Evolutionary conservation across 1,284 basidiomycete species (phyloP).

Genomic region (Ceratobasidium sp.): DNA sequence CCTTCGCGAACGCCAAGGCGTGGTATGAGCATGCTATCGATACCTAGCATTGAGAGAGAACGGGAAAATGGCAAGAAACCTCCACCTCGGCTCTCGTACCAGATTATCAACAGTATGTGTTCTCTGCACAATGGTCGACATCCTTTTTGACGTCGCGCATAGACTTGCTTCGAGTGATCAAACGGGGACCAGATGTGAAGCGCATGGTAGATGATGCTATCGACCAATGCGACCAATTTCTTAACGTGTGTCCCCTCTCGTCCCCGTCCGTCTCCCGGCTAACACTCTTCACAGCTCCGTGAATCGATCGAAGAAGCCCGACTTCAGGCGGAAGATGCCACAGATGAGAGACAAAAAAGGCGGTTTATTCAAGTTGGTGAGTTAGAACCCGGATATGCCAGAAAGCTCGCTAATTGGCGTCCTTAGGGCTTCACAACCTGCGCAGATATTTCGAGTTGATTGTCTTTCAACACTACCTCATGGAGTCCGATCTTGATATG

Average conservation of each 20-base stretch:
- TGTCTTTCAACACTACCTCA: constrained; percentile 93
- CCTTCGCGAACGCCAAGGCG: constrained; percentile 33
- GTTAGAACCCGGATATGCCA: constrained; percentile 46
- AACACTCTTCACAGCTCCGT: constrained; percentile 54
- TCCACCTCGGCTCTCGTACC: constrained; percentile 69
- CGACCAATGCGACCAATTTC: constrained; percentile 83
- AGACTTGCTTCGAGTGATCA: constrained; percentile 92
- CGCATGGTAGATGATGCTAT: constrained; percentile 89
- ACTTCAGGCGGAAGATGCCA: constrained; percentile 73
- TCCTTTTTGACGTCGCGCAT: constrained; percentile 35
- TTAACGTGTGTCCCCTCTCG: constrained; percentile 62
- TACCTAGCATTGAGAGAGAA: constrained; percentile 36
- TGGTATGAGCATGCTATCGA: constrained; percentile 48
- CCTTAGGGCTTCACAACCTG: constrained; percentile 75
- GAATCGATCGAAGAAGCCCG: constrained; percentile 88
- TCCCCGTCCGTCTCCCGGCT: not conserved
- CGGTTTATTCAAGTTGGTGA: constrained; percentile 72
- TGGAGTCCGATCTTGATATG: constrained; percentile 83
- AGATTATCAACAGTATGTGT: constrained; percentile 76
- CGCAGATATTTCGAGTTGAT: constrained; percentile 90
- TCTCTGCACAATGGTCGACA: not conserved
- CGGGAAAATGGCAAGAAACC: constrained; percentile 42
- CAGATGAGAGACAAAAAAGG: constrained; percentile 72
- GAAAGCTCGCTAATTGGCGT: constrained; percentile 42
- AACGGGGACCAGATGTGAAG: constrained; percentile 88